Evolutionary conservation across 1,284 basidiomycete genomes (phyloP).

Genomic region (Trichosporon faecale): DNA sequence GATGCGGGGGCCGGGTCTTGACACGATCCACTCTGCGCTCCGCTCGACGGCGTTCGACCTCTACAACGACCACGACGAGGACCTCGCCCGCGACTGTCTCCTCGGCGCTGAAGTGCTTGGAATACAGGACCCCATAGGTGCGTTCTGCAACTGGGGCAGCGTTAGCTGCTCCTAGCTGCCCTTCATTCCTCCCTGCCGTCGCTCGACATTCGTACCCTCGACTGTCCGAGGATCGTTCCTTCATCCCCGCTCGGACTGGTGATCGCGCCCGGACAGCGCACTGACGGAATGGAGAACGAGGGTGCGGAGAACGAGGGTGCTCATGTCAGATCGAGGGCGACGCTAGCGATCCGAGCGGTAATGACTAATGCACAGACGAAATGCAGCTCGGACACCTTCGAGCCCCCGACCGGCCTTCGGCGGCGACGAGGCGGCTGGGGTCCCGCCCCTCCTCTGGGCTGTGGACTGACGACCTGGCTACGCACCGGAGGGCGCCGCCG

Average conservation of each 20-base stretch:
- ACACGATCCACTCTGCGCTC: neutral
- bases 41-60: slow-evolving; percentile 4
- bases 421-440: neutral
- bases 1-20: neutral
- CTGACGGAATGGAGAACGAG: neutral
- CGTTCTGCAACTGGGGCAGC: neutral
- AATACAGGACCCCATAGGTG: slow-evolving; percentile 5
- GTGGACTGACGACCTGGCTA: neutral
- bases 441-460: neutral
- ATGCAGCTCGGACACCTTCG: neutral
- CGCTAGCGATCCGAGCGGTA: neutral
- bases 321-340: neutral
- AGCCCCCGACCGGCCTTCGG: neutral
- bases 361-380: slow-evolving; percentile 2
- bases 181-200: neutral
- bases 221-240: neutral
- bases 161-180: neutral
- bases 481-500: neutral
- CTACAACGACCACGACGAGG: neutral
- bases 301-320: no score
- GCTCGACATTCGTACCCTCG: no score
- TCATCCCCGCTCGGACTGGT: neutral
- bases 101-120: slow-evolving; percentile 8
- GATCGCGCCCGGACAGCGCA: neutral
- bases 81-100: neutral